Base-by-base conservation (phyloP, 2,329 filamentous ascomycete species). In the Lasiodiplodia theobromae region DNA sequence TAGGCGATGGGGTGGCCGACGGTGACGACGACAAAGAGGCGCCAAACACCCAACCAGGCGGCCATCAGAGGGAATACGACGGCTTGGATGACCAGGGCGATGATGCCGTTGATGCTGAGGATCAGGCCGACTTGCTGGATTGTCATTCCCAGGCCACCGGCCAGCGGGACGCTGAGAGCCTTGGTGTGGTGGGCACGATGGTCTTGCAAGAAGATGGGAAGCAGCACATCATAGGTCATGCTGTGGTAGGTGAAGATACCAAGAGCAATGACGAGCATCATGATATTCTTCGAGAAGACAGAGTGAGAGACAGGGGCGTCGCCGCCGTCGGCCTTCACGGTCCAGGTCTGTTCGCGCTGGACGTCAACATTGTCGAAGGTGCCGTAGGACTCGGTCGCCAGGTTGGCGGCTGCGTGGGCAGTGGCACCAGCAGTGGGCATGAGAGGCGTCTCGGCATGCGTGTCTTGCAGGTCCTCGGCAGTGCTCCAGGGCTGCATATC, bases 231-330 rank as follows among this genome's bases (percentile, higher is more conserved):
- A 80, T 93, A 97, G 0, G 92, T 94, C 94, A 97, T 97, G 47
- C 91, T 93, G 80, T 97, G 94, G 77, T 97, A 97, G 4, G 93
- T 96, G 82, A 97, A 97, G 71, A 97, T 92, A 54, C 91, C 92
- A 58, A 97, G 82, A 1, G 94, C 91, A n/a, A 93, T 75, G 49
- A 96, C 89, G 66, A 97, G 87, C 79, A 92, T 89, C 72, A 92
- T 83, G 70, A 97, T 89, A 51, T 87, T 87, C 16, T 77, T 77
- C 63, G 73, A 72, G 3, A 68, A 67, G 68, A 72, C 72, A 34
- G 69, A 63, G 4, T 18, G 28, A n/a, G 71, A 67, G 57, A 65
- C 84, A 84, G 63, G 23, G 2, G 23, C 54, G 57, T 81, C 74
- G 8, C 66, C 60, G 28, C 85, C 86, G 72, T 87, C 83, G 1